These are phyloP conservation scores for Kluyveromyces siamensis DNA, from an alignment of 805 yeast genomes.

Conservation along the genomic window DNA sequence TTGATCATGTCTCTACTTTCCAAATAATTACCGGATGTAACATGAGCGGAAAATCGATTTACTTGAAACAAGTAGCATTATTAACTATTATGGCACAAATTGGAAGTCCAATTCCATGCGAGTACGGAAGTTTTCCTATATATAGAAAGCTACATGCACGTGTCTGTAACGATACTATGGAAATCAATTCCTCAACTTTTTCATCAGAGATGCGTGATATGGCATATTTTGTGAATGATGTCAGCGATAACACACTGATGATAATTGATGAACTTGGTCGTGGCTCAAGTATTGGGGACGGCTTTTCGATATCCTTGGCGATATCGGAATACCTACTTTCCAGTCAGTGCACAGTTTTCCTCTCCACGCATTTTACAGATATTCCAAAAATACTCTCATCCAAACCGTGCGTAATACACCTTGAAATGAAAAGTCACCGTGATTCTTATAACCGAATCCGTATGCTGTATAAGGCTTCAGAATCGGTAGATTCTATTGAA, in stretches of 20 bases:
- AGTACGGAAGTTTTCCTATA: constrained; percentile 34
- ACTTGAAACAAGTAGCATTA: constrained; percentile 43
- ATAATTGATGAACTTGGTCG: constrained; percentile 50
- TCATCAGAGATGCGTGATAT: constrained; percentile 41
- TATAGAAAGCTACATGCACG: constrained; percentile 32
- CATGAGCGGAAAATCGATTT: constrained; percentile 57
- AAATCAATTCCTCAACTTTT: constrained; percentile 34
- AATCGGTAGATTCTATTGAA: constrained; percentile 16
- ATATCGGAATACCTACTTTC: constrained; percentile 31
- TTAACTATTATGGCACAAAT: constrained; percentile 46
- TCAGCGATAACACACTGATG: constrained; percentile 28
- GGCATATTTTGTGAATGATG: constrained; percentile 34
- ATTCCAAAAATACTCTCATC: constrained; percentile 30
- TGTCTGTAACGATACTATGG: constrained; percentile 29
- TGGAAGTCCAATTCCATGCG: constrained; percentile 45
- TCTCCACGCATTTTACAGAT: constrained; percentile 39
- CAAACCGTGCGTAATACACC: constrained; percentile 29
- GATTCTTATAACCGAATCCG: constrained; percentile 10
- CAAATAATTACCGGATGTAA: constrained; percentile 52
- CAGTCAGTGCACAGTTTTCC: constrained; percentile 26
- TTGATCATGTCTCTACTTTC: constrained; percentile 30
- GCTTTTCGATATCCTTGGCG: constrained; percentile 42
- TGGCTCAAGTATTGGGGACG: constrained; percentile 43
- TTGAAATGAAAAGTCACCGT: constrained; percentile 30
- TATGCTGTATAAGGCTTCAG: constrained; percentile 26